phyloP scores from a whole-genome alignment of 345 rosid genomes.

The Bretschneidera sinensis region DNA sequence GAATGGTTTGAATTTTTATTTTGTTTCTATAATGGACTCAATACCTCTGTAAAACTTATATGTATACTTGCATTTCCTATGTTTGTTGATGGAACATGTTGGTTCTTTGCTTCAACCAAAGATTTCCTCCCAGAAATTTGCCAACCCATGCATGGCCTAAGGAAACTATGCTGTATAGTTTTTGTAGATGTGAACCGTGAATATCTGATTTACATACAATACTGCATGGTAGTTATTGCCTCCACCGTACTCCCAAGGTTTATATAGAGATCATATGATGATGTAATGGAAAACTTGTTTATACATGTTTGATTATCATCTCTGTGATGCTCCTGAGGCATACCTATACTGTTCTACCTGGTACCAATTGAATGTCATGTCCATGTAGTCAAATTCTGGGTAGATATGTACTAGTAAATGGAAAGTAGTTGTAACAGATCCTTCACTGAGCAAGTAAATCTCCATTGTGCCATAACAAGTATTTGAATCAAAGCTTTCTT shows the following conservation, averaged over 20 bases:
- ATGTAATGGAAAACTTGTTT: neutral
- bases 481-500: constrained; percentile 1
- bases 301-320: neutral
- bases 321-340: no score
- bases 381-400: neutral
- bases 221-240: neutral
- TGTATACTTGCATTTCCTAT: no score
- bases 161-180: neutral
- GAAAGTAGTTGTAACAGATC: neutral
- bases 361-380: no score
- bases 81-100: no score
- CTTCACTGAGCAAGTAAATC: neutral
- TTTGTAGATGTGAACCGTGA: no score
- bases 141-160: neutral
- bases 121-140: neutral
- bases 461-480: neutral
- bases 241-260: neutral
- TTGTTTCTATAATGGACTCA: no score
- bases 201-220: no score
- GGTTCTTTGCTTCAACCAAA: no score
- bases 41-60: no score
- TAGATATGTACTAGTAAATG: neutral
- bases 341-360: no score
- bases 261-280: neutral
- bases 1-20: no score